Evolutionary conservation across 2,329 filamentous ascomycete species (phyloP).

Genomic region (Metarhizium brunneum): DNA sequence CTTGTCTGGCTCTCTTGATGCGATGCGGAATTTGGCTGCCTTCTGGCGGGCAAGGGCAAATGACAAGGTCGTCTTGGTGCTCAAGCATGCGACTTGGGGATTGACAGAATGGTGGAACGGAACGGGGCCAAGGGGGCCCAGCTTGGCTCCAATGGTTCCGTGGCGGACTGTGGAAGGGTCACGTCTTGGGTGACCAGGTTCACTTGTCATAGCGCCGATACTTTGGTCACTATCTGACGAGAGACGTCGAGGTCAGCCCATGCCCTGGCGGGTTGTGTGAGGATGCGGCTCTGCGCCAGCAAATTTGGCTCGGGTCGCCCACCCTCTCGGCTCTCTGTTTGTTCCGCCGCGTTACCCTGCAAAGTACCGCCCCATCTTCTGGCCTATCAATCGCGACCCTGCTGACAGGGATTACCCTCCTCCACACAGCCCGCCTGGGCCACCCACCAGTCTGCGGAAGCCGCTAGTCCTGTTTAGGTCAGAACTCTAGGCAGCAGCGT

Average conservation of each 20-base stretch:
- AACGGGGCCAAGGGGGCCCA: too few species aligned
- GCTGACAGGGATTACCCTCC: constrained; percentile 9
- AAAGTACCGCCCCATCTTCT: neutral
- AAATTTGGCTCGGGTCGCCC: neutral
- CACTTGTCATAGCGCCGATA: neutral
- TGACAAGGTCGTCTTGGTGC: too few species aligned
- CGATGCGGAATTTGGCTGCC: neutral
- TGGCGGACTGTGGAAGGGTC: too few species aligned
- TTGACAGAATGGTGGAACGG: neutral
- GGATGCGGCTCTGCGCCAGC: constrained; percentile 3
- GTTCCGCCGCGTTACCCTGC: neutral
- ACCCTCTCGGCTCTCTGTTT: neutral
- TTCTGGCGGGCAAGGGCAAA: neutral
- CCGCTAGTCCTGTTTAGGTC: constrained; percentile 9
- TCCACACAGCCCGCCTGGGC: constrained; percentile 5
- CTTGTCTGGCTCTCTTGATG: neutral
- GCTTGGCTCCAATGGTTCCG: too few species aligned
- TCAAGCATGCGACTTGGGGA: neutral
- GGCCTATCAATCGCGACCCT: neutral
- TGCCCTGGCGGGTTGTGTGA: neutral
- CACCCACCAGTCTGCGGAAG: constrained; percentile 7
- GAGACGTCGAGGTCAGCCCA: neutral
- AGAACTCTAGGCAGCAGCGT: constrained; percentile 14
- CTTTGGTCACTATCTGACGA: neutral
- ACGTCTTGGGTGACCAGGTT: too few species aligned